Conservation (phyloP, 2,329 filamentous ascomycete genomes). For the Cylindrodendrum hubeiense region DNA sequence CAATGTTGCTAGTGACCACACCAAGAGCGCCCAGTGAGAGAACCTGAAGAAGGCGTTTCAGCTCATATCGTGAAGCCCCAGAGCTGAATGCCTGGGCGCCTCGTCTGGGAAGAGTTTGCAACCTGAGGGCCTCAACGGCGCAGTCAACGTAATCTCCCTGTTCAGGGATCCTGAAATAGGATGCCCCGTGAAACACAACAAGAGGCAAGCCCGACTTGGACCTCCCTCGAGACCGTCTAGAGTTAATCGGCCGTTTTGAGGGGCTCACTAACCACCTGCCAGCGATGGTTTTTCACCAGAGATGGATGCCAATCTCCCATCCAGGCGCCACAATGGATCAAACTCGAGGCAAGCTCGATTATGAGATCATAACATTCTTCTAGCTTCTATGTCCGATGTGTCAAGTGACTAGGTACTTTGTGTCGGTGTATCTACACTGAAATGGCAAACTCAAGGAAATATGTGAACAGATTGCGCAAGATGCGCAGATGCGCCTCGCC, state of each 20-base stretch:
- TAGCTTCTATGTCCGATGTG: slow-evolving; percentile 12
- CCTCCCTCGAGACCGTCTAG: not conserved
- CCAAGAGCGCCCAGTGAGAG: slow-evolving; percentile 27
- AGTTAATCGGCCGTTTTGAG: not conserved
- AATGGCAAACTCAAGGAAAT: slow-evolving; percentile 1
- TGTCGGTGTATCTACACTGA: slow-evolving; percentile 9
- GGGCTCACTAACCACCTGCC: slow-evolving; percentile 8
- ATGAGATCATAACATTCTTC: slow-evolving; percentile 5
- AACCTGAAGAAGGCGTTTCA: slow-evolving; percentile 15
- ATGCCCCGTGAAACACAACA: slow-evolving; percentile 9
- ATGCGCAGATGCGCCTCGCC: slow-evolving; percentile 4
- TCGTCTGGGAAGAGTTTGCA: not conserved
- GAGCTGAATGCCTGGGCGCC: not conserved
- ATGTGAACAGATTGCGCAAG: slow-evolving; percentile 5
- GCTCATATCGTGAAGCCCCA: not conserved
- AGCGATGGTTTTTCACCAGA: not conserved
- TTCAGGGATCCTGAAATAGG: slow-evolving; percentile 20
- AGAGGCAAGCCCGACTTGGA: not conserved
- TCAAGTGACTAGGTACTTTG: not conserved
- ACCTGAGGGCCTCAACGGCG: slow-evolving; percentile 5
- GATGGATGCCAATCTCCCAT: slow-evolving; percentile 31
- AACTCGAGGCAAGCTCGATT: not conserved
- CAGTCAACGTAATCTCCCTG: slow-evolving; percentile 21
- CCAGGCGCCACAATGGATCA: slow-evolving; percentile 22
- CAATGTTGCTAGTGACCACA: slow-evolving; percentile 31